Evolutionary conservation across 192 early-diverging fungal species (phyloP).

Genomic region (Gaertneriomyces sp.): DNA sequence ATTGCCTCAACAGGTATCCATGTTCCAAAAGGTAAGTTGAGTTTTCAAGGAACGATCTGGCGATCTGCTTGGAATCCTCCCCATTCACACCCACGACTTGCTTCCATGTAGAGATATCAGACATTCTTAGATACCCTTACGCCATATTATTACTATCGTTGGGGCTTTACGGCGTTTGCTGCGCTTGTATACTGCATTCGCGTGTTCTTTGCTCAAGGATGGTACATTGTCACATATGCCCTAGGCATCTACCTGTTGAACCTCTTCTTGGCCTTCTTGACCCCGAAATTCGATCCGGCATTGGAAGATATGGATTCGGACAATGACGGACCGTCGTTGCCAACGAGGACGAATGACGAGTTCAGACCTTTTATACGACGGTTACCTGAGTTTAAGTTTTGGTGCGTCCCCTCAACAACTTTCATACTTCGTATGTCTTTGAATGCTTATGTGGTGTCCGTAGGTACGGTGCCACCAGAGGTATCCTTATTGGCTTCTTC

Average conservation of each 20-base stretch:
- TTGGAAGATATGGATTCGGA: constrained; percentile 63
- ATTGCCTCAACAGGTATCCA: constrained; percentile 14
- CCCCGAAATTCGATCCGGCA: constrained; percentile 95
- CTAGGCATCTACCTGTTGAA: constrained; percentile 94
- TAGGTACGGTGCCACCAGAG: constrained; percentile 79
- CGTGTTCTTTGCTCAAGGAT: constrained; percentile 81
- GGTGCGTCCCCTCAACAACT: constrained; percentile 54
- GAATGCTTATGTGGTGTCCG: background rate
- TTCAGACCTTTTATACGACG: constrained; percentile 95
- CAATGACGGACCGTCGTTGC: constrained; percentile 66
- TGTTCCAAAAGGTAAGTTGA: constrained; percentile 14
- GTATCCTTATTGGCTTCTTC: constrained; percentile 74
- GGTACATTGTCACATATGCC: constrained; percentile 95
- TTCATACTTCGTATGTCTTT: background rate
- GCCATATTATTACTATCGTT: constrained; percentile 71
- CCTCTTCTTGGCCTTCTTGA: constrained; percentile 89
- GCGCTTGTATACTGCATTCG: constrained; percentile 70
- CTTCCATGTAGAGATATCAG: constrained; percentile 63
- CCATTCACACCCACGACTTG: background rate
- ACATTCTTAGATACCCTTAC: constrained; percentile 77
- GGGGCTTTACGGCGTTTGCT: constrained; percentile 62
- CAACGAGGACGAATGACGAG: constrained; percentile 86
- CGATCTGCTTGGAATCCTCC: background rate
- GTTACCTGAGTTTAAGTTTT: constrained; percentile 98
- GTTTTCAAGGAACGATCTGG: background rate